Percentiles rank a stretch among this genome's conserved stretches.
These are phyloP conservation scores for Stromatinia cepivora DNA, from an alignment of 2,329 filamentous ascomycete genomes.

Conservation along the genomic window DNA sequence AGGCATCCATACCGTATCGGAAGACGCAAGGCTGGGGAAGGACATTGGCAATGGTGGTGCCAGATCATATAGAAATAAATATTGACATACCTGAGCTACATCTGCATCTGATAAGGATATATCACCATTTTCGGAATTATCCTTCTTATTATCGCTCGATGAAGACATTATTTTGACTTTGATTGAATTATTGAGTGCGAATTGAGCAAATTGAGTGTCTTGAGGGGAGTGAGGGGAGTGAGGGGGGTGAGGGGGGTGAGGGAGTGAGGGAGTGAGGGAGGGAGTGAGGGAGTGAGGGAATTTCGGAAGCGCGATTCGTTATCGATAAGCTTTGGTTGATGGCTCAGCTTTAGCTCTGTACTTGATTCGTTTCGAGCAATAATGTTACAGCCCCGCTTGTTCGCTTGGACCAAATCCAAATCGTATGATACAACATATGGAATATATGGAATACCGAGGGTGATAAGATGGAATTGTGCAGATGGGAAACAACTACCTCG, in stretches of 20 bases:
- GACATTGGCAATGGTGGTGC: neutral
- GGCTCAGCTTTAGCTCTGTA: neutral
- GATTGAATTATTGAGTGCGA: neutral
- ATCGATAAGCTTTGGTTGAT: conserved; percentile 15
- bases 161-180: conserved; percentile 8
- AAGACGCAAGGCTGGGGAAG: neutral
- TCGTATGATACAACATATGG: too few relatives aligned
- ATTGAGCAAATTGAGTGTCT: too few relatives aligned
- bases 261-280: too few relatives aligned
- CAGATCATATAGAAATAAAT: neutral
- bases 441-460: too few relatives aligned
- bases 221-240: neutral
- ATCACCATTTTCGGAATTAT: conserved; percentile 1
- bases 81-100: conserved; percentile 16
- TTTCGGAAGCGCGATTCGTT: conserved; percentile 6
- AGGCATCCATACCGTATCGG: neutral
- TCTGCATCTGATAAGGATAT: conserved; percentile 1
- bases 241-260: neutral
- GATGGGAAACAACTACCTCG: too few relatives aligned
- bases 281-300: neutral
- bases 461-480: too few relatives aligned
- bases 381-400: neutral
- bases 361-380: neutral
- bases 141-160: neutral
- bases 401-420: neutral